Conservation (phyloP, 805 yeast genomes). For the Ogataea philodendri region DNA sequence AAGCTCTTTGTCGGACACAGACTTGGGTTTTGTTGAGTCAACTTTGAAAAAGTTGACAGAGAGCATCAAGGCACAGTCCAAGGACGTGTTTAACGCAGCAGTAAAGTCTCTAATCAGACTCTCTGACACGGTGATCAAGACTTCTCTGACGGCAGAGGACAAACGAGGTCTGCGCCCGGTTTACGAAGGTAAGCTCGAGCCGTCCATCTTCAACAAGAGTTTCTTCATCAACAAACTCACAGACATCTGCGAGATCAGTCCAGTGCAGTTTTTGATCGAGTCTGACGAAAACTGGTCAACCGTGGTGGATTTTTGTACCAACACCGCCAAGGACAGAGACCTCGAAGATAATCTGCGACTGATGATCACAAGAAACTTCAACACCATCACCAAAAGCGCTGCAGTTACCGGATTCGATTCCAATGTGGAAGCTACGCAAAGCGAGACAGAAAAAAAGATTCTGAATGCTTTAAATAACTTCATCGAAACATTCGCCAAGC, state of each 20-base stretch:
- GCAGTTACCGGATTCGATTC: slow-evolving; percentile 41
- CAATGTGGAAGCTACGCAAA: slow-evolving; percentile 12
- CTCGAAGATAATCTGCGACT: slow-evolving; percentile 46
- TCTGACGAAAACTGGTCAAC: slow-evolving; percentile 48
- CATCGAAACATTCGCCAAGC: slow-evolving; percentile 40
- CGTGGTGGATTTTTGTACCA: slow-evolving; percentile 44
- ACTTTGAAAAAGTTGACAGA: slow-evolving; percentile 63
- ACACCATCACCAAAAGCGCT: slow-evolving; percentile 43
- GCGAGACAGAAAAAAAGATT: slow-evolving; percentile 45
- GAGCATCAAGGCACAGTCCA: slow-evolving; percentile 55
- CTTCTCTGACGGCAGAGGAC: slow-evolving; percentile 7
- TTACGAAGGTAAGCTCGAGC: slow-evolving; percentile 20
- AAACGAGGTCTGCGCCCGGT: slow-evolving; percentile 23
- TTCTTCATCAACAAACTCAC: slow-evolving; percentile 55
- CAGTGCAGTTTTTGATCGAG: slow-evolving; percentile 46
- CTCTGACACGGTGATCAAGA: slow-evolving; percentile 32
- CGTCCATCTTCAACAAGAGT: slow-evolving; percentile 54
- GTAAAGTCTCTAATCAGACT: slow-evolving; percentile 46
- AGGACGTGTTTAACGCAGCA: slow-evolving; percentile 48
- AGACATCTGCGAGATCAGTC: slow-evolving; percentile 50
- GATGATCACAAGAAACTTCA: slow-evolving; percentile 50
- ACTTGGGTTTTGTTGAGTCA: slow-evolving; percentile 49
- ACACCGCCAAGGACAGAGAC: slow-evolving; percentile 43
- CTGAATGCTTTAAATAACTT: slow-evolving; percentile 48
- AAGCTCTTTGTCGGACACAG: slow-evolving; percentile 43